These are phyloP conservation scores for Cerrena zonata DNA, from an alignment of 1,284 basidiomycete species.

Conservation along the genomic window DNA sequence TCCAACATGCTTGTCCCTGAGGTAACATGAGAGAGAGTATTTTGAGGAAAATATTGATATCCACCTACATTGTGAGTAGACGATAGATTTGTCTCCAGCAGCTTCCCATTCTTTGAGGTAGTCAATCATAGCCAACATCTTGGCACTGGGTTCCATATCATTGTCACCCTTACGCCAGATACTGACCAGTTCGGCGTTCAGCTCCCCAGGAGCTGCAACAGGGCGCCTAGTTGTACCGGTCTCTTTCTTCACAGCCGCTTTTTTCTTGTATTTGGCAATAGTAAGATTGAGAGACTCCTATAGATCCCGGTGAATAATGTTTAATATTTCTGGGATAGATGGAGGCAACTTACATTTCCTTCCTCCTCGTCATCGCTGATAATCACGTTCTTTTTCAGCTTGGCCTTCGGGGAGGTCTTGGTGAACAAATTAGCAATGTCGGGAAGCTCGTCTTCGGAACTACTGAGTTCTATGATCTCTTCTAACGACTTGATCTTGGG, in stretches of 20 bases:
- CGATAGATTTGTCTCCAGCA: slow-evolving; percentile 61
- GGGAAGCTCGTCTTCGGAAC: slow-evolving; percentile 41
- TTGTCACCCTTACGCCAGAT: slow-evolving; percentile 52
- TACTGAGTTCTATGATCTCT: slow-evolving; percentile 23
- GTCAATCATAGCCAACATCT: slow-evolving; percentile 56
- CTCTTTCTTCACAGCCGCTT: background rate
- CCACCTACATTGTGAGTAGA: slow-evolving; percentile 61
- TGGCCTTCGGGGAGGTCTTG: background rate
- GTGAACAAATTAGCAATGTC: slow-evolving; percentile 31
- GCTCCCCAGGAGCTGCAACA: slow-evolving; percentile 3
- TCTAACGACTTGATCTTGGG: slow-evolving; percentile 2
- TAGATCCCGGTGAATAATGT: too few species aligned
- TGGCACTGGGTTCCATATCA: slow-evolving; percentile 59
- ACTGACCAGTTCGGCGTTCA: slow-evolving; percentile 33
- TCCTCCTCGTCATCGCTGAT: slow-evolving; percentile 16
- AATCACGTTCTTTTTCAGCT: slow-evolving; percentile 23
- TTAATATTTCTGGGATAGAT: too few species aligned
- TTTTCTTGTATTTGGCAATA: slow-evolving; percentile 4
- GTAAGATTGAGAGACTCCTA: slow-evolving; percentile 12
- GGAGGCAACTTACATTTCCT: slow-evolving; percentile 10
- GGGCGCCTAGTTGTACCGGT: background rate
- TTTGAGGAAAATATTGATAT: background rate
- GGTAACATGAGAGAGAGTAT: slow-evolving; percentile 1
- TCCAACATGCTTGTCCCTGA: slow-evolving; percentile 70
- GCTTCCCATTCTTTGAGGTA: slow-evolving; percentile 55